phyloP scores from a whole-genome alignment of 352 stramenopile genomes.

The Phytopythium vexans region DNA sequence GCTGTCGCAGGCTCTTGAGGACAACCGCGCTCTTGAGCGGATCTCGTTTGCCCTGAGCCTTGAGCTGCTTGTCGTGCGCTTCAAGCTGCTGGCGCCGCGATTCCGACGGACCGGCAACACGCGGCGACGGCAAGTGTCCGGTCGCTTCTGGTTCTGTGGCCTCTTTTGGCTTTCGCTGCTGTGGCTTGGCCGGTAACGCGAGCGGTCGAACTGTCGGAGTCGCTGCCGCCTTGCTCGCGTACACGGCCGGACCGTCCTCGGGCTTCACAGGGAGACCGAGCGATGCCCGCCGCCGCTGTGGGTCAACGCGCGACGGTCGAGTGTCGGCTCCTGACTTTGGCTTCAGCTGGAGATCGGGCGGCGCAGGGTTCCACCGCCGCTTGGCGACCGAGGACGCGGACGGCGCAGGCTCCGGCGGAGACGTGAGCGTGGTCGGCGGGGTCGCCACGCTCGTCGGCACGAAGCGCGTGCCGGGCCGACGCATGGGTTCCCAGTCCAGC shows the following conservation, averaged over 20 bases:
- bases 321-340: no score
- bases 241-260: no score
- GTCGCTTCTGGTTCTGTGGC: neutral
- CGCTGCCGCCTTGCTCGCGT: no score
- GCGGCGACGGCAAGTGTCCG: neutral
- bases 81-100: slow-evolving; percentile 7
- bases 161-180: no score
- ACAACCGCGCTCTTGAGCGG: slow-evolving; percentile 24
- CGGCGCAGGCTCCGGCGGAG: neutral
- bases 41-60: slow-evolving; percentile 14
- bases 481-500: neutral
- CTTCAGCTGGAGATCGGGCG: slow-evolving; percentile 12
- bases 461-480: slow-evolving; percentile 1
- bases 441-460: neutral
- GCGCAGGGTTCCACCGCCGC: slow-evolving; percentile 24
- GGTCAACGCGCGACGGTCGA: no score
- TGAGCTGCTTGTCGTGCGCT: slow-evolving; percentile 8
- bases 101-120: neutral
- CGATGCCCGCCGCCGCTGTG: no score
- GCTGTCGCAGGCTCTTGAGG: slow-evolving; percentile 26
- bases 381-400: neutral
- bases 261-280: no score
- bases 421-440: neutral
- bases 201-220: no score
- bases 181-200: no score